These are phyloP conservation scores for Asterophora parasitica DNA, from an alignment of 768 basidiomycete species.

Conservation along the genomic window DNA sequence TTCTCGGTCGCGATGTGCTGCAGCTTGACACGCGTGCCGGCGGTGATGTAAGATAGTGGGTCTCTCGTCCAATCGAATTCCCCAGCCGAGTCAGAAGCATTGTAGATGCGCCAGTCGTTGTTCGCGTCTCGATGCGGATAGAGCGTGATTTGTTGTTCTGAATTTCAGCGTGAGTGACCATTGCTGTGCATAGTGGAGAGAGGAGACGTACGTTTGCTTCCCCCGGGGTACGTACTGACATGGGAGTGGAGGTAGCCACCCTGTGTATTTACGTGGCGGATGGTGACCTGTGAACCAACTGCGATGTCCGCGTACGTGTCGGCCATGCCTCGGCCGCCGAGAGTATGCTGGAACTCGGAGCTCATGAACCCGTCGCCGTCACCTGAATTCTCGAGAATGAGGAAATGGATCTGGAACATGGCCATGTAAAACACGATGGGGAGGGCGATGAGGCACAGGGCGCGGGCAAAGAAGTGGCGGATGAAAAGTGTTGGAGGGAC, in stretches of 20 bases:
- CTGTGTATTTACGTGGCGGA: slow-evolving; percentile 94
- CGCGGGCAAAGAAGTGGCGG: slow-evolving; percentile 84
- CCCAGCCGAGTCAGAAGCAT: slow-evolving; percentile 53
- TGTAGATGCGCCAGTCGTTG: slow-evolving; percentile 86
- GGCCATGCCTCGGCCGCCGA: slow-evolving; percentile 83
- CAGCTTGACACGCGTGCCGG: slow-evolving; percentile 72
- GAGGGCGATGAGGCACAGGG: slow-evolving; percentile 82
- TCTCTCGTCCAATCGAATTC: slow-evolving; percentile 40
- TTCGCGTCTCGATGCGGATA: slow-evolving; percentile 98
- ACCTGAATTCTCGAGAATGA: slow-evolving; percentile 82
- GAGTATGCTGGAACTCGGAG: slow-evolving; percentile 95
- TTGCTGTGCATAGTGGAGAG: not conserved
- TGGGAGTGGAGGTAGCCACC: slow-evolving; percentile 99
- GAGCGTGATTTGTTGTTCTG: slow-evolving; percentile 98
- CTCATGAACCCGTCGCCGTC: slow-evolving; percentile 99
- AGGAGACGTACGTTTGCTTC: slow-evolving; percentile 68
- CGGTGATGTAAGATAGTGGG: slow-evolving; percentile 59
- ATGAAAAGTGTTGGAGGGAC: slow-evolving; percentile 72
- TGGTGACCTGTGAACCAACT: slow-evolving; percentile 73
- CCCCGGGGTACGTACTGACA: slow-evolving; percentile 80
- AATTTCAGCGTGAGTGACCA: not conserved
- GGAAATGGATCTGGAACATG: slow-evolving; percentile 96
- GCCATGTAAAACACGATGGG: slow-evolving; percentile 90
- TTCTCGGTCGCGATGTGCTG: slow-evolving; percentile 78
- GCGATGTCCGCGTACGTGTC: slow-evolving; percentile 93